Evolutionary conservation across 495 filamentous ascomycete species (phyloP).

Genomic region (Penicillium atrosanguineum): DNA sequence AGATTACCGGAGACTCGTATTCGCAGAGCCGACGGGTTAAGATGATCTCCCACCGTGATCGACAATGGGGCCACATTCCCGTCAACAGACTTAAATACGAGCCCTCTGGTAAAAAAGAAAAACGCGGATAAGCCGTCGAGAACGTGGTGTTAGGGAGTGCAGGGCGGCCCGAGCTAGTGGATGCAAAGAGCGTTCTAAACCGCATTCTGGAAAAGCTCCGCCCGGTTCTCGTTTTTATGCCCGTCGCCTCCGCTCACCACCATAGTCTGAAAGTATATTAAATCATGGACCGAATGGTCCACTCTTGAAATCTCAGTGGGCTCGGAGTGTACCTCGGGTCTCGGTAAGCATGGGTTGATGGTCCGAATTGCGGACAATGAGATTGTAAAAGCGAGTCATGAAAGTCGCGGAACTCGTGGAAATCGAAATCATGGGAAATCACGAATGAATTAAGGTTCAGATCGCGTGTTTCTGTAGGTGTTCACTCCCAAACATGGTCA

Average conservation of each 20-base stretch:
- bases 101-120: neutral
- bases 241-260: neutral
- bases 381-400: neutral
- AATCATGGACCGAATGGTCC: slow-evolving; percentile 2
- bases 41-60: slow-evolving; percentile 9
- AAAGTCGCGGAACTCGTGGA: neutral
- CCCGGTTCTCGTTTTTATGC: neutral
- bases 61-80: slow-evolving; percentile 3
- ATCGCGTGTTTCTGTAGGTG: slow-evolving; percentile 15
- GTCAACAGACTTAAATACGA: neutral
- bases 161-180: slow-evolving; percentile 12
- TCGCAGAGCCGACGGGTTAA: slow-evolving; percentile 4
- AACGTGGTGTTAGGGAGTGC: neutral
- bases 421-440: too few relatives aligned
- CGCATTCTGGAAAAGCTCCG: slow-evolving; percentile 30
- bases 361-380: slow-evolving; percentile 9
- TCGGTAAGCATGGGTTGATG: neutral
- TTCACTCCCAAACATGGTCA: slow-evolving; percentile 7
- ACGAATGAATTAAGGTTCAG: slow-evolving; percentile 12
- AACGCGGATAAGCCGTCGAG: neutral
- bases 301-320: neutral
- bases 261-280: slow-evolving; percentile 21
- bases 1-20: neutral
- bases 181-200: slow-evolving; percentile 19
- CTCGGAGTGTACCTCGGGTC: neutral